These are phyloP conservation scores for Geotrichum reessii DNA, from an alignment of 1,139 yeast species.

Conservation along the genomic window DNA sequence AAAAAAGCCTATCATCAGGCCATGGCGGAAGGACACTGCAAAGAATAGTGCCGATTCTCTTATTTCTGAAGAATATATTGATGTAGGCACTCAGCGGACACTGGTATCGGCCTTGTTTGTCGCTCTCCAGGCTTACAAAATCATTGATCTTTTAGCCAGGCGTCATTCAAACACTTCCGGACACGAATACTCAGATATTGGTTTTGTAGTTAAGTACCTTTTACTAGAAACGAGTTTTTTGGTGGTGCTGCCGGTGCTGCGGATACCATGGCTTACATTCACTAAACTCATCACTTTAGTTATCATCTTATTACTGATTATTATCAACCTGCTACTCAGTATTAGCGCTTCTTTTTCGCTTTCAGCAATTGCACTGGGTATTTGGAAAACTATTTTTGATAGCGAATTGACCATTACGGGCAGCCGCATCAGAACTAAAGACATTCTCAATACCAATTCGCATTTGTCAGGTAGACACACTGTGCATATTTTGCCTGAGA, in stretches of 20 bases:
- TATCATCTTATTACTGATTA: constrained; percentile 36
- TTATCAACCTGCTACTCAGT: constrained; percentile 36
- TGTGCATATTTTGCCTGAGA: constrained; percentile 84
- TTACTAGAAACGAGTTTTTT: constrained; percentile 65
- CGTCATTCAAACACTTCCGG: constrained; percentile 40
- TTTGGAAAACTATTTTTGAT: constrained; percentile 47
- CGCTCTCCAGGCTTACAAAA: constrained; percentile 72
- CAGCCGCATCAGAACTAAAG: constrained; percentile 37
- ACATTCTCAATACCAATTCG: constrained; percentile 54
- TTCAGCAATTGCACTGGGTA: constrained; percentile 42
- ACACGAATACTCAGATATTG: constrained; percentile 39
- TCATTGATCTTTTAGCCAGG: constrained; percentile 58
- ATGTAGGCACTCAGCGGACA: constrained; percentile 76
- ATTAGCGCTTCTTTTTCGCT: constrained; percentile 42
- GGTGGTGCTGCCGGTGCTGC: constrained; percentile 63
- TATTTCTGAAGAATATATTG: constrained; percentile 42
- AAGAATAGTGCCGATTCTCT: constrained; percentile 25
- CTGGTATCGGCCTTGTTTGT: constrained; percentile 61
- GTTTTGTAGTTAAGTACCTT: constrained; percentile 64
- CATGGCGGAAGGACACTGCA: constrained; percentile 17
- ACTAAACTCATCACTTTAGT: constrained; percentile 36
- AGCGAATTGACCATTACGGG: constrained; percentile 71
- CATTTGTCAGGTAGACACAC: constrained; percentile 84
- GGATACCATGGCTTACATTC: constrained; percentile 67
- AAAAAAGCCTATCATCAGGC: constrained; percentile 12